Evolutionary conservation across 2,329 filamentous ascomycete species (phyloP).

Genomic region (Paraconiothyrium sp.): DNA sequence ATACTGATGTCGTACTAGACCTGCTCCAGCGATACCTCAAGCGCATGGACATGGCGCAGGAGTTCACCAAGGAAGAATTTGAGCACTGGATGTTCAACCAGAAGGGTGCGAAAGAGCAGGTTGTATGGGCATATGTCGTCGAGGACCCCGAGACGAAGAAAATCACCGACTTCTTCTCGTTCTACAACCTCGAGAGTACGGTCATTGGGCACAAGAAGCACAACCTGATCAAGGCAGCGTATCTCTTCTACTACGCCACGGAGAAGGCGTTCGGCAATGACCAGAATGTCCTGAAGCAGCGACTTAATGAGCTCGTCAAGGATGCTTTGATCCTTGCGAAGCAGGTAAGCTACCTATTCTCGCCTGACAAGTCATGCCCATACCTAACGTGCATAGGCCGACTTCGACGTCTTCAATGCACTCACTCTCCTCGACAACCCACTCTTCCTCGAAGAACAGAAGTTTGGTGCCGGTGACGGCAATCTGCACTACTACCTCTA

Average conservation of each 20-base stretch:
- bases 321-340: conserved; percentile 92
- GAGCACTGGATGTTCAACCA: conserved; percentile 86
- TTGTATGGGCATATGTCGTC: conserved; percentile 93
- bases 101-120: conserved; percentile 69
- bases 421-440: conserved; percentile 93
- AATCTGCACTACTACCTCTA: conserved; percentile 97
- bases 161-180: conserved; percentile 96
- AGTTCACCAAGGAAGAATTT: conserved; percentile 81
- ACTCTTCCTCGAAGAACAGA: conserved; percentile 90
- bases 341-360: conserved; percentile 58
- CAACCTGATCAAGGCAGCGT: conserved; percentile 84
- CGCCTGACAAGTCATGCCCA: conserved; percentile 1
- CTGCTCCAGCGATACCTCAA: conserved; percentile 80
- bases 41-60: conserved; percentile 84
- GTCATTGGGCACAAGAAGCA: conserved; percentile 85
- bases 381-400: conserved; percentile 56
- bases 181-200: conserved; percentile 93
- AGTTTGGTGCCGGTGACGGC: conserved; percentile 93
- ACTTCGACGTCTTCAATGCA: conserved; percentile 97
- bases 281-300: conserved; percentile 72
- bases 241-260: conserved; percentile 96
- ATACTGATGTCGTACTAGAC: conserved; percentile 77
- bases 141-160: conserved; percentile 75
- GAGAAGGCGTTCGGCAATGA: conserved; percentile 75
- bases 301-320: conserved; percentile 81